These are phyloP conservation scores for Dunaliella primolecta DNA, from an alignment of 139 green algal genomes.

Conservation along the genomic window DNA sequence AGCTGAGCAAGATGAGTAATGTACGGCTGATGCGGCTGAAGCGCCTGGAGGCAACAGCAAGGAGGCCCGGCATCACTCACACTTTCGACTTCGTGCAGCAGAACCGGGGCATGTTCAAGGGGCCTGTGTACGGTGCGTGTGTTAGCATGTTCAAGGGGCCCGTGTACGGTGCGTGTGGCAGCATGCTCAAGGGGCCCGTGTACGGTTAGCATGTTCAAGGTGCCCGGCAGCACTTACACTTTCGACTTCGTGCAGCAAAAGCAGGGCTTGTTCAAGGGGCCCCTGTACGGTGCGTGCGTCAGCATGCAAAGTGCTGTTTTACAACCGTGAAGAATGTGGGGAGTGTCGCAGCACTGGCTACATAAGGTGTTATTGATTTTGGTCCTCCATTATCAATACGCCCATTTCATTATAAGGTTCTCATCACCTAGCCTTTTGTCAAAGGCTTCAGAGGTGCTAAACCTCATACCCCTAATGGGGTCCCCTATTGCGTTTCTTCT, in stretches of 20 bases:
- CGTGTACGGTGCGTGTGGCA: background rate
- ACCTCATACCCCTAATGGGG: no score
- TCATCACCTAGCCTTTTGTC: no score
- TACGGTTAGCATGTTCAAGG: no score
- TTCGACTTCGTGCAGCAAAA: slow-evolving; percentile 7
- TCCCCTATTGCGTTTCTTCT: no score
- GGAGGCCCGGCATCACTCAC: background rate
- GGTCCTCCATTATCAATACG: no score
- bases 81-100: background rate
- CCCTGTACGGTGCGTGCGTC: background rate
- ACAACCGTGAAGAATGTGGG: no score
- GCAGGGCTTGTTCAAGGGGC: background rate
- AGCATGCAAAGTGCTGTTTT: no score
- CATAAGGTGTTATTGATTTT: no score
- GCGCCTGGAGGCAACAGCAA: slow-evolving; percentile 19
- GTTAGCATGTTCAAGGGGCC: slow-evolving; percentile 3
- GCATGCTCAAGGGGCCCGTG: slow-evolving; percentile 3
- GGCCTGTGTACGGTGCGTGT: background rate
- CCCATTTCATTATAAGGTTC: no score
- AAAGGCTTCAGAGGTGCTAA: no score
- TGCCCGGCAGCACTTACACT: background rate
- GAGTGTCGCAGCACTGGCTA: no score
- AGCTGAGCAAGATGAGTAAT: slow-evolving; percentile 28
- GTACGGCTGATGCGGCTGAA: slow-evolving; percentile 33
- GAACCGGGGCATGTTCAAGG: slow-evolving; percentile 6